These are phyloP conservation scores for Apophysomyces ossiformis DNA, from an alignment of 371 early-diverging fungal genomes.

Conservation along the genomic window DNA sequence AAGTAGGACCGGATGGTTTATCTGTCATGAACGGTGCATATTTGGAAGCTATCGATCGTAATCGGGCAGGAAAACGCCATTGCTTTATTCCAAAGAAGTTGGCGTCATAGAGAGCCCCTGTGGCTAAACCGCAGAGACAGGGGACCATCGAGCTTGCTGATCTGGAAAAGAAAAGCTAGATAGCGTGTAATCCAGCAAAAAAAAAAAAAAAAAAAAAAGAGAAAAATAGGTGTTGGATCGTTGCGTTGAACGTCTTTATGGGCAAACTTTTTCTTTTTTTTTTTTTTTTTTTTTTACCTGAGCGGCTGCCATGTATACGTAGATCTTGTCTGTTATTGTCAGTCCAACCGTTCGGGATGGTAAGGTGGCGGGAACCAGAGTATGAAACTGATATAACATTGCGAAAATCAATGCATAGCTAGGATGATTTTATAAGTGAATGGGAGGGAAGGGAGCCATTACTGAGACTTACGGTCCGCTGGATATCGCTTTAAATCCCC, in stretches of 20 bases:
- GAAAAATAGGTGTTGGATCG: background rate
- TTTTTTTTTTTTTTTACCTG: conserved; percentile 45
- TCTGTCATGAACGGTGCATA: conserved; percentile 17
- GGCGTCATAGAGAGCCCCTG: conserved; percentile 57
- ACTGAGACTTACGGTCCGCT: conserved; percentile 48
- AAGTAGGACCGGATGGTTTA: background rate
- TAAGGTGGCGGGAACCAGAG: conserved; percentile 55
- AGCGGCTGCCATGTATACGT: conserved; percentile 55
- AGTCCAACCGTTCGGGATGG: conserved; percentile 57
- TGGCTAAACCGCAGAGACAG: conserved; percentile 55
- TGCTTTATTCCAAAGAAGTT: conserved; percentile 47
- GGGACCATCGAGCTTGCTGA: conserved; percentile 54
- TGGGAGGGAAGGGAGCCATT: background rate
- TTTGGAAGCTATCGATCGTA: conserved; percentile 31
- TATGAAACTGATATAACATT: conserved; percentile 57
- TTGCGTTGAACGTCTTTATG: too few species aligned
- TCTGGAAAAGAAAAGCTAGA: conserved; percentile 51
- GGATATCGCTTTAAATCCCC: conserved; percentile 41
- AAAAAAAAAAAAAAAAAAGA: background rate
- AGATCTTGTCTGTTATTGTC: conserved; percentile 60
- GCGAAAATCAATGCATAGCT: conserved; percentile 63
- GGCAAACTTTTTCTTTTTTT: background rate
- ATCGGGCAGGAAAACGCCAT: conserved; percentile 60
- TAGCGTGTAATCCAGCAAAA: background rate
- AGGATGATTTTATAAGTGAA: background rate